Evolutionary conservation across 2,329 filamentous ascomycete species (phyloP).

Genomic region (Stagonosporopsis cucurbitacearum): DNA sequence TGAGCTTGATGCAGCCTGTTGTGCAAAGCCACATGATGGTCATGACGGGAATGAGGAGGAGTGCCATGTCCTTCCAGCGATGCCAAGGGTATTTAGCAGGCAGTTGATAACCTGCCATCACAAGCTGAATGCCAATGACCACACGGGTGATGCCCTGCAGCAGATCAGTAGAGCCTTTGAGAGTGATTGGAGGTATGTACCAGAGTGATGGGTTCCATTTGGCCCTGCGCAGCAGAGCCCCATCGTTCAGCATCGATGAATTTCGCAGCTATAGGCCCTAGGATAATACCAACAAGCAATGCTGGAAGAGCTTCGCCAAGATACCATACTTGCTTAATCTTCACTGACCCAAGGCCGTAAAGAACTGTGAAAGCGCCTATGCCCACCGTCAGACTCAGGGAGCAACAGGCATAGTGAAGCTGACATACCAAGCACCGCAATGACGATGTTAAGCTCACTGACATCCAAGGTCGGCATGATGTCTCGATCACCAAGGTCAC

Average conservation of each 20-base stretch:
- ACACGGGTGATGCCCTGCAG: slow-evolving; percentile 60
- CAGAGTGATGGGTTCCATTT: slow-evolving; percentile 51
- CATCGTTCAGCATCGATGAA: slow-evolving; percentile 57
- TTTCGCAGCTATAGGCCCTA: slow-evolving; percentile 63
- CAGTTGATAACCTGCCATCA: slow-evolving; percentile 68
- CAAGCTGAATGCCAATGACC: slow-evolving; percentile 68
- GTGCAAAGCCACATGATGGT: slow-evolving; percentile 68
- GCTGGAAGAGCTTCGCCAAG: slow-evolving; percentile 60
- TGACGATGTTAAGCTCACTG: slow-evolving; percentile 62
- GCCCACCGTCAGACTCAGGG: neutral
- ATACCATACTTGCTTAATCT: slow-evolving; percentile 62
- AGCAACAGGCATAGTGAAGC: neutral
- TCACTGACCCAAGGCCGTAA: slow-evolving; percentile 60
- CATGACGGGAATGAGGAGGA: slow-evolving; percentile 66
- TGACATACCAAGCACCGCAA: slow-evolving; percentile 53
- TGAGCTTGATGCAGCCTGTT: slow-evolving; percentile 61
- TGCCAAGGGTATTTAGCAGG: slow-evolving; percentile 61
- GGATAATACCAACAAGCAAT: slow-evolving; percentile 59
- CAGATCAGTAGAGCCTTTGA: neutral
- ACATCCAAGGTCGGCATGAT: slow-evolving; percentile 57
- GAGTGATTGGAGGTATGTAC: slow-evolving; percentile 32
- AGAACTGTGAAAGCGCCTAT: slow-evolving; percentile 56
- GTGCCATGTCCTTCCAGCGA: slow-evolving; percentile 61
- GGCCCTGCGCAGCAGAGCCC: slow-evolving; percentile 43
- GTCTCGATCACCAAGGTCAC: neutral